Evolutionary conservation across 2,329 filamentous ascomycete species (phyloP).

Genomic region (Hansfordia pulvinata): DNA sequence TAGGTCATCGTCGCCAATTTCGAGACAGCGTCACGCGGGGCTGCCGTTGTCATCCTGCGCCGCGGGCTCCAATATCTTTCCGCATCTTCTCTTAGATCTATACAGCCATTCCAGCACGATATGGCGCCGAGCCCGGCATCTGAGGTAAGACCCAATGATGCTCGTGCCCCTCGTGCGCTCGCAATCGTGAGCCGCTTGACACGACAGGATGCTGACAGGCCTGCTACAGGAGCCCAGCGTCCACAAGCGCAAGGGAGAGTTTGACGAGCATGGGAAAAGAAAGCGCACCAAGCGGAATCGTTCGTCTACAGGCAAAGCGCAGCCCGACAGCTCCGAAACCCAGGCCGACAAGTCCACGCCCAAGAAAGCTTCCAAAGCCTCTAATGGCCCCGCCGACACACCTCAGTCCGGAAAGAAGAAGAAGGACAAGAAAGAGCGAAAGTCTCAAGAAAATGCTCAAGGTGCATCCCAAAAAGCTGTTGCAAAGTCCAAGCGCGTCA

Average conservation of each 20-base stretch:
- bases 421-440: constrained; percentile 3
- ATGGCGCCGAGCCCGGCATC: constrained; percentile 12
- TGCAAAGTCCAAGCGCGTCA: no score
- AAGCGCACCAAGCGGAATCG: constrained; percentile 16
- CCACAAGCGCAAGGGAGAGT: constrained; percentile 34
- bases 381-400: constrained; percentile 4
- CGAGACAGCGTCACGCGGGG: no score
- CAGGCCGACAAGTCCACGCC: constrained; percentile 3
- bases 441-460: no score
- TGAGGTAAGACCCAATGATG: no score
- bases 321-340: constrained; percentile 4
- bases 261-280: constrained; percentile 24
- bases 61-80: constrained; percentile 3
- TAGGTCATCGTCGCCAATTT: no score
- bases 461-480: no score
- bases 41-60: no score
- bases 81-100: constrained; percentile 1
- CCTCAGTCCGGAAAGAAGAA: constrained; percentile 5
- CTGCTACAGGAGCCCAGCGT: constrained; percentile 22
- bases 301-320: not conserved
- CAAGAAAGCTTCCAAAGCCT: constrained; percentile 3
- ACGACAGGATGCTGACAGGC: no score
- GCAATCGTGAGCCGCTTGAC: no score
- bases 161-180: no score
- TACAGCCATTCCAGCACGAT: constrained; percentile 1